Evolutionary conservation across 139 green algal genomes (phyloP).

Genomic region (Monoraphidium neglectum): DNA sequence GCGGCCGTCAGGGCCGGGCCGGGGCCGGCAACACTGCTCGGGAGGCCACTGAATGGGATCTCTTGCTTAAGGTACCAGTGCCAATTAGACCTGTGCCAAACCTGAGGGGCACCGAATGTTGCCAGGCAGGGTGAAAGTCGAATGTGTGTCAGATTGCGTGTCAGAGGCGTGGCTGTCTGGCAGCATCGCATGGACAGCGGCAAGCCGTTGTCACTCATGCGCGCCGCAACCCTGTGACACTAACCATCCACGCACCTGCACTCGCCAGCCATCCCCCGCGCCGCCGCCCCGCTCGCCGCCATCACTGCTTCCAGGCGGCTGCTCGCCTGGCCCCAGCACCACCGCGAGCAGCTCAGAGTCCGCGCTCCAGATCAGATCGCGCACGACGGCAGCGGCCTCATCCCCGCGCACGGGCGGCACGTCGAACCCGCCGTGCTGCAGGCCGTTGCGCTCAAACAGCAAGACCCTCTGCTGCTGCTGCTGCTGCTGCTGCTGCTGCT

Average conservation of each 20-base stretch:
- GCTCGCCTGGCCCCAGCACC: conserved; percentile 32
- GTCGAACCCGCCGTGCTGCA: conserved; percentile 85
- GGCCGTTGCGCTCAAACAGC: conserved; percentile 91
- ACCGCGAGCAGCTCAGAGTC: conserved; percentile 88
- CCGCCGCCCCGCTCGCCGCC: background rate
- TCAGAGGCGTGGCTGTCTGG: too few relatives aligned
- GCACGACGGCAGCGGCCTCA: conserved; percentile 8
- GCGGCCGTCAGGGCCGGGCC: background rate
- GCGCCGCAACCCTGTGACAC: too few relatives aligned
- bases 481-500: background rate
- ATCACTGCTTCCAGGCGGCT: conserved; percentile 12
- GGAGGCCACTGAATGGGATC: conserved; percentile 25
- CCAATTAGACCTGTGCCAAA: conserved; percentile 95
- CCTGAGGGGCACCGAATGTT: too few relatives aligned
- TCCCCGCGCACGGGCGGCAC: conserved; percentile 31
- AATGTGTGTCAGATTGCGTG: too few relatives aligned
- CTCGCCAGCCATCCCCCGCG: conserved; percentile 6
- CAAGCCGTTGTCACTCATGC: too few relatives aligned
- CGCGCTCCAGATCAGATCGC: conserved; percentile 69
- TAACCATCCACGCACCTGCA: conserved; percentile 30
- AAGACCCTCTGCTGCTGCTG: conserved; percentile 43
- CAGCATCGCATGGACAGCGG: too few relatives aligned
- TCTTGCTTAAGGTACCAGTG: conserved; percentile 95
- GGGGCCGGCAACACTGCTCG: too few relatives aligned
- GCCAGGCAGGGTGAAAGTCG: too few relatives aligned